Base-by-base conservation (phyloP, 2,329 filamentous ascomycete species). In the Fulvia fulva region DNA sequence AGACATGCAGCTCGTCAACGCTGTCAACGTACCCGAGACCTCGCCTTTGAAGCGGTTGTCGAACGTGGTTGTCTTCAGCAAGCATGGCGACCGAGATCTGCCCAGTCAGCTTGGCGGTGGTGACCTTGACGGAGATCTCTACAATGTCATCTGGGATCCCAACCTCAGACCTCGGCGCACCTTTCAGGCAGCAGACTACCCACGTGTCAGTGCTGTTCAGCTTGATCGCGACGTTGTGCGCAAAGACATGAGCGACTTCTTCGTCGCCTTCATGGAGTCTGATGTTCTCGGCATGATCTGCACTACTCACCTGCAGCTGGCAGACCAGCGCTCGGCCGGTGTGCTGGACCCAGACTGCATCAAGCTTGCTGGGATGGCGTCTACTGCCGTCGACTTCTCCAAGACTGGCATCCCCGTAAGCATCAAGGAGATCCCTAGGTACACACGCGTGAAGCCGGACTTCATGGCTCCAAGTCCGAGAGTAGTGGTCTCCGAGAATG, bases 41-140 rank as follows among this genome's bases (percentile, higher is more conserved):
- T 89, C 88, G 16, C 83, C 88, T 0, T 77, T 95, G 1, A 74
- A 75, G 1, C 68, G 77, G 0, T 78, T 92, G 1, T 76, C 78
- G 1, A 96, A 95, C 67, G 92, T 90, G 59, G 80, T 96, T 16
- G 84, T 89, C 1, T 96, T 96, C 69, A 91, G 87, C 59, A 83
- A 86, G 57, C 78, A 82, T 44, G 91, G 91, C 0, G 25, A 65
- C 0, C 83, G 91, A 16, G 91, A 95, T 67, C 76, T 96, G 0
- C 90, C 90, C 0, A 93, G 89, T 60, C 82, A 87, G 71, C 78
- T 96, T 0, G 88, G 87, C 54, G 91, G 91, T 1, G 91, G 91
- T 0, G 91, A 96, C 70, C 80, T 96, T 0, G 90, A 94, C 63
- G 91, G 91, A 0, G 91, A 96, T 70, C 75, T 90, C 0, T 96